Evolutionary conservation across 108 stramenopile genomes (phyloP), one percentile per base, ranked within the genome.

Genomic region (Conticribra guillardii): DNA sequence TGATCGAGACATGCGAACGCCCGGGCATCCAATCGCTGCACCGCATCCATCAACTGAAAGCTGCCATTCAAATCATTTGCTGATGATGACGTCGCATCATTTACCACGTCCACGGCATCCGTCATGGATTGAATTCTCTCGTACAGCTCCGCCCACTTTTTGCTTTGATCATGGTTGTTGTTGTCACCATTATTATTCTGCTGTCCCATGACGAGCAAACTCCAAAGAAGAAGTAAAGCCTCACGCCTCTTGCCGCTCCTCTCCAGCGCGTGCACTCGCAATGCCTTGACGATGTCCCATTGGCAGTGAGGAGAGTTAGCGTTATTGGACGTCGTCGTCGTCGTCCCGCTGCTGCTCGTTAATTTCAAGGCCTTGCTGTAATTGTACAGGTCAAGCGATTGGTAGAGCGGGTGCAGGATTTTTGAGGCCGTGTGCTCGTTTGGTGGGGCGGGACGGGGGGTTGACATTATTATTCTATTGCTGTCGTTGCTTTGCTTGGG

Each of bases 341-440:
- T n/a, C n/a, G n/a, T n/a, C n/a, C n/a, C n/a, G n/a, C n/a, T n/a
- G n/a, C n/a, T n/a, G n/a, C n/a, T n/a, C n/a, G 86, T 86, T 29
- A 93, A 62, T 59, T 89, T 89, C 49, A 90, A 70, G 11, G 85
- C 92, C 59, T 80, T 81, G 69, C 62, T 67, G 74, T 83, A 93
- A 54, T 90, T 86, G 34, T 80, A 65, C 9, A 51, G 47, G 29
- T 93, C 92, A 47, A 93, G 53, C 7, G 89, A 87, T 22, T 70
- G 75, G 61, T 92, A 89, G 46, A 92, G 81, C 5, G 86, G 88
- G 51, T 85, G 84, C 2, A 90, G 80, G 64, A n/a, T 11, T 33
- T 53, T 51, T 49, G 64, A 65, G 34, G 66, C 54, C 0, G 22
- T 4, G 23, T 56, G 54, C 3, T 31, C 18, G 66, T 45, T 56